Evolutionary conservation across 345 rosid genomes (phyloP).

Genomic region (Reutealis trisperma): DNA sequence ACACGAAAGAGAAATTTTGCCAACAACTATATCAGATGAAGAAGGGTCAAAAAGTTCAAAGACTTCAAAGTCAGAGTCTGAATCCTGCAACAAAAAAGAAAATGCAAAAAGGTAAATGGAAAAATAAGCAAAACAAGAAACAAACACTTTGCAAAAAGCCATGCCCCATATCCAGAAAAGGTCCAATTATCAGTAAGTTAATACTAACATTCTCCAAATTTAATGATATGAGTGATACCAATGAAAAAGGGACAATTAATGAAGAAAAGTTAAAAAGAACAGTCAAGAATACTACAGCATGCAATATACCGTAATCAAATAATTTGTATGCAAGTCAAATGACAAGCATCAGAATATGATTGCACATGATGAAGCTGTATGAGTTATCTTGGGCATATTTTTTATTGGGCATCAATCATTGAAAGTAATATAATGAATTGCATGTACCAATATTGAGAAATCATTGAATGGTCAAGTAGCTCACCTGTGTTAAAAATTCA

Average conservation of each 20-base stretch:
- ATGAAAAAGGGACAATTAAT: background rate
- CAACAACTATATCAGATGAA: slow-evolving; percentile 56
- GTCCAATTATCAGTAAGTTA: background rate
- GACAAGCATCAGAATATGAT: background rate
- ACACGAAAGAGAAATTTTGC: slow-evolving; percentile 70
- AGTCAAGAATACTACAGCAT: background rate
- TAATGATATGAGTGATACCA: background rate
- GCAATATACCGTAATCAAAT: background rate
- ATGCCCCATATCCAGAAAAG: slow-evolving; percentile 1
- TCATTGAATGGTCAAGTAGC: slow-evolving; percentile 16
- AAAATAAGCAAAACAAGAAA: background rate
- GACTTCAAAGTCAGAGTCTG: slow-evolving; percentile 42
- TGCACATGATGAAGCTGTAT: background rate
- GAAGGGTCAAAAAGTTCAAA: slow-evolving; percentile 74
- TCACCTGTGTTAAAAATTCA: slow-evolving; percentile 63
- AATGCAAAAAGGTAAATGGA: background rate
- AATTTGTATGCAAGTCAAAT: background rate
- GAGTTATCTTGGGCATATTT: too few species aligned
- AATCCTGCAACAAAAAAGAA: slow-evolving; percentile 49
- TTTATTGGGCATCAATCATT: too few species aligned
- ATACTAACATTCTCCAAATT: background rate
- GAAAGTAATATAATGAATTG: background rate
- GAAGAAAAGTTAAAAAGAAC: background rate
- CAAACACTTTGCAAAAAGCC: background rate
- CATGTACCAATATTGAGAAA: background rate